phyloP scores from a whole-genome alignment of 257 asterid species.

The Solanum pinnatisectum region DNA sequence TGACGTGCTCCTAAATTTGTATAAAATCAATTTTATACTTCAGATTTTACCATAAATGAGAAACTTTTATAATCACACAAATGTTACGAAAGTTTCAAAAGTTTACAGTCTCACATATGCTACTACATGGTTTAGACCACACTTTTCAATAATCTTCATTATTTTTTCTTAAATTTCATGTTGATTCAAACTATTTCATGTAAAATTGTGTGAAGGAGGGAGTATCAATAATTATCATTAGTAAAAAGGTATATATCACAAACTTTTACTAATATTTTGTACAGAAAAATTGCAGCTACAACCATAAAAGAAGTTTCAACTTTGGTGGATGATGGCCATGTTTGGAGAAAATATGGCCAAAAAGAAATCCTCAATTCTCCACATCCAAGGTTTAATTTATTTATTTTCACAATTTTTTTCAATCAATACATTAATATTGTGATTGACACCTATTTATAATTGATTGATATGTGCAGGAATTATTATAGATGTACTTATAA shows the following conservation, averaged over 20 bases:
- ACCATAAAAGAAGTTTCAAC: constrained; percentile 13
- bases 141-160: background rate
- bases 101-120: background rate
- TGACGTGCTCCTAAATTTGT: background rate
- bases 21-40: background rate
- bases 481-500: constrained; percentile 73
- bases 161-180: background rate
- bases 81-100: background rate
- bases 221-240: no score
- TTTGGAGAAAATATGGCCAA: constrained; percentile 84
- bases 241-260: no score
- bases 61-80: background rate
- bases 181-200: background rate
- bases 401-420: background rate
- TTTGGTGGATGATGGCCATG: constrained; percentile 41
- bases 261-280: background rate
- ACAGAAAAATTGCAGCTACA: constrained; percentile 40
- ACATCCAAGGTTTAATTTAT: constrained; percentile 45
- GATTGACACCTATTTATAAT: background rate
- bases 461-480: constrained; percentile 24
- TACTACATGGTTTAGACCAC: background rate
- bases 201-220: no score
- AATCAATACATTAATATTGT: background rate
- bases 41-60: background rate
- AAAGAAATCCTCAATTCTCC: constrained; percentile 34